Percentiles rank a stretch among this genome's conserved stretches.
These are phyloP conservation scores for Xylariaceae sp. DNA, from an alignment of 2,329 filamentous ascomycete genomes.

Conservation along the genomic window DNA sequence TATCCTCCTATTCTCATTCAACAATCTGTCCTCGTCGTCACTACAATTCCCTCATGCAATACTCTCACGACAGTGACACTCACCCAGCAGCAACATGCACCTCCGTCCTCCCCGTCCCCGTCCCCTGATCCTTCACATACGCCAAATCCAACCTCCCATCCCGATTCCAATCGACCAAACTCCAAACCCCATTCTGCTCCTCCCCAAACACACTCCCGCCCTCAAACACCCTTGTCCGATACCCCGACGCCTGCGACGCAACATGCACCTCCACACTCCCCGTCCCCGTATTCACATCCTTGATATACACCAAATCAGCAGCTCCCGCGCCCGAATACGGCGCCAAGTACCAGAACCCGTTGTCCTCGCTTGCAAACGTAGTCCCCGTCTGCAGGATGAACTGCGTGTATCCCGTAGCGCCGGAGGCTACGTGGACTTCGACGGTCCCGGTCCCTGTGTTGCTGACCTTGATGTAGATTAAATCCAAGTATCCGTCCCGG, in stretches of 20 bases:
- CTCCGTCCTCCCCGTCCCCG: conserved; percentile 2
- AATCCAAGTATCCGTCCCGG: conserved; percentile 6
- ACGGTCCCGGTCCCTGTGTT: conserved; percentile 3
- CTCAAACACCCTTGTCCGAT: conserved; percentile 4
- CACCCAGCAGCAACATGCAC: conserved; percentile 14
- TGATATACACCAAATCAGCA: conserved; percentile 12
- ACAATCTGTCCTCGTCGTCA: neutral
- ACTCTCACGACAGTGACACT: too few relatives aligned
- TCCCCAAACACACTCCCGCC: conserved; percentile 3
- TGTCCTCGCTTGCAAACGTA: conserved; percentile 3
- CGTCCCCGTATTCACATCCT: neutral
- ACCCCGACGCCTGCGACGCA: conserved; percentile 4
- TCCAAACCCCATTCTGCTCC: conserved; percentile 9
- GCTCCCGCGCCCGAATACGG: conserved; percentile 2
- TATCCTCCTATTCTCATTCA: neutral
- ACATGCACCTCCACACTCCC: conserved; percentile 6
- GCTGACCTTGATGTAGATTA: conserved; percentile 12
- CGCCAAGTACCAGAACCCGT: conserved; percentile 9
- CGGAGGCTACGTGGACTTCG: conserved; percentile 10
- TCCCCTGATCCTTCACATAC: conserved; percentile 8
- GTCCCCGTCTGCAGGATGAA: conserved; percentile 3
- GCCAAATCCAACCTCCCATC: conserved; percentile 3
- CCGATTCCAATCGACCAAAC: conserved; percentile 5
- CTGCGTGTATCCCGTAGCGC: conserved; percentile 3
- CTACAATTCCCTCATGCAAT: too few relatives aligned